Evolutionary conservation across 495 filamentous ascomycete species (phyloP), one percentile per base, ranked within the genome.

Genomic region (Xeromyces bisporus): DNA sequence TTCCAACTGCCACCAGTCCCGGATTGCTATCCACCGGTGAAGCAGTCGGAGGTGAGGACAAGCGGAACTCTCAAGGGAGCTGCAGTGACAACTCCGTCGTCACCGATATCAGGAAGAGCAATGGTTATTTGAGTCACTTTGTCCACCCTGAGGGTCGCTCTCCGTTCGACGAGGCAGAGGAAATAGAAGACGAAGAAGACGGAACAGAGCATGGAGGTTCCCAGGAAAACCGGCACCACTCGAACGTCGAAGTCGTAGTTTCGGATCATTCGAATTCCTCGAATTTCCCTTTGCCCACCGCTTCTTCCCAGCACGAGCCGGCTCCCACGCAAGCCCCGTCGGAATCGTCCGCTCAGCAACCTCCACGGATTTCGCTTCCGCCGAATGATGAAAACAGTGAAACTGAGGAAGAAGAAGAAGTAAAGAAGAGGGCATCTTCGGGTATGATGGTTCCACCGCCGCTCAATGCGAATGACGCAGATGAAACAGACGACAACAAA

Each of bases 361-460:
- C 51, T 13, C 60, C 56, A 16, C 50, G 48, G 29, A 62, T 55
- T 40, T 66, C 54, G 23, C 42, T 63, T 25, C 56, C 59, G 3
- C 41, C 44, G 17, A 59, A 55, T 34, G 67, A 74, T 46, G 59
- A 64, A 23, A 55, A 57, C 18, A 71, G 67, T 37, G 65, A 76
- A 30, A 75, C 77, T 50, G 74, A 66, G n/a, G 72, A 77, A 42
- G 60, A 42, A n/a, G n/a, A n/a, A n/a, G n/a, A n/a, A n/a, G n/a
- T n/a, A n/a, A n/a, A n/a, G n/a, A n/a, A n/a, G n/a, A n/a, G n/a
- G n/a, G n/a, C n/a, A n/a, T n/a, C n/a, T n/a, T n/a, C n/a, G n/a
- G n/a, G n/a, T n/a, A n/a, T n/a, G n/a, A n/a, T n/a, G n/a, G n/a
- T n/a, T n/a, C n/a, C n/a, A n/a, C n/a, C n/a, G n/a, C n/a, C n/a